These are phyloP conservation scores for Glaciozyma antarctica DNA, from an alignment of 768 basidiomycete species.

Conservation along the genomic window DNA sequence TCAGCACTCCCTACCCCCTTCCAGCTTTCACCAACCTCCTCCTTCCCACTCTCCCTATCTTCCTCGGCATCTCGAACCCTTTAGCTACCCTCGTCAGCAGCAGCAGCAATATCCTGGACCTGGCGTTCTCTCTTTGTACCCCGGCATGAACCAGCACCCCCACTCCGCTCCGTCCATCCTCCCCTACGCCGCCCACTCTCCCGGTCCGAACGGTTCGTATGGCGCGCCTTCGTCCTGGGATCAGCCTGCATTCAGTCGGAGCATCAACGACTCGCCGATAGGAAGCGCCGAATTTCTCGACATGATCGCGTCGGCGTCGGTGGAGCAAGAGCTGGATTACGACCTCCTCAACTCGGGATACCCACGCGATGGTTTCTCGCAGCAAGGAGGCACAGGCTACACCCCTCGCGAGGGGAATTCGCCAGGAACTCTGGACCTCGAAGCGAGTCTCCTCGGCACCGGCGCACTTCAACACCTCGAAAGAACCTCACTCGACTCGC, in stretches of 20 bases:
- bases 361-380: not conserved
- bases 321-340: conserved; percentile 25
- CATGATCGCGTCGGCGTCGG: conserved; percentile 10
- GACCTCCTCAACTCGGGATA: conserved; percentile 19
- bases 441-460: not conserved
- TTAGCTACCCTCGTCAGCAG: not conserved
- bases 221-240: conserved; percentile 13
- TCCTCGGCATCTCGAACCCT: conserved; percentile 1
- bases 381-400: conserved; percentile 8
- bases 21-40: conserved; percentile 3
- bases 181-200: not conserved
- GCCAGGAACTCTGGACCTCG: not conserved
- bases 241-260: conserved; percentile 19
- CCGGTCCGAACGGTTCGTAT: conserved; percentile 1
- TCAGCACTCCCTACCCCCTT: not conserved
- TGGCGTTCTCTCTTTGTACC: not conserved
- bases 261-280: conserved; percentile 5
- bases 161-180: not conserved
- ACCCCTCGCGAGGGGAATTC: conserved; percentile 16
- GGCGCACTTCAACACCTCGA: not conserved
- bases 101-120: not conserved
- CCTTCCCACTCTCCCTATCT: conserved; percentile 24
- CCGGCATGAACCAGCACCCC: too few relatives aligned
- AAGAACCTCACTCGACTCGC: not conserved
- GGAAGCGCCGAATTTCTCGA: conserved; percentile 22